Evolutionary conservation across 768 basidiomycete species (phyloP), one percentile per base, ranked within the genome.

Genomic region (Lactifluus subvellereus): DNA sequence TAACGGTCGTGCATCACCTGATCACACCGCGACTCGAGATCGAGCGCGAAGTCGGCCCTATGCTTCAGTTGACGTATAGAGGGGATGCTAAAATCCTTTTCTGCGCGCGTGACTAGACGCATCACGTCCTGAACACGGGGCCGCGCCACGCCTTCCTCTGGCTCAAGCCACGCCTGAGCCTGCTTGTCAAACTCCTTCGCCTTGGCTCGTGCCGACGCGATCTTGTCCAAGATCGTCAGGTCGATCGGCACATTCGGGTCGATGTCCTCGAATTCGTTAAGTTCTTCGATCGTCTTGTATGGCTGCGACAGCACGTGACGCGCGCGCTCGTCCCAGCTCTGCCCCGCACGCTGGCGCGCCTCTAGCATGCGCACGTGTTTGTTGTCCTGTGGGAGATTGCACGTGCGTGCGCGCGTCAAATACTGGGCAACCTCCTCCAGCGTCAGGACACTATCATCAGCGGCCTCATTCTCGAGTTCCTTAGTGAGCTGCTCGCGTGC

Each of bases 141-240:
- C 67, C 81, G 84, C 14, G 76, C 72, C 4, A 80, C 78, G 45
- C 78, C 80, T 9, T 76, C 69, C 40, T 87, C 86, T 8, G 83
- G 82, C 16, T 78, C 73, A 45, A 92, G 73, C 87, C 89, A 91
- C 1, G 79, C 76, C 66, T 80, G 83, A 2, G 90, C 89, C 68
- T 88, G 86, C 75, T 85, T 87, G 73, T 93, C 89, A 71, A 85
- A 86, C 65, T 92, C 91, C 68, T 81, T 82, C 42, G 88, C 91
- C 71, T 87, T 88, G 42, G 77, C 79, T 49, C 85, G 82, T 38
- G 86, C 78, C 20, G 79, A 78, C 73, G 84, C 79, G 38, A 96
- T 74, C 35, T 86, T 82, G 61, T 85, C 84, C 50, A 88, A 78
- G 57, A 91, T 77, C 14, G 80, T 79, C 18, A 80, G 77, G 68